Evolutionary conservation across 2,329 filamentous ascomycete genomes (phyloP).

Genomic region (Akanthomyces lecanii): DNA sequence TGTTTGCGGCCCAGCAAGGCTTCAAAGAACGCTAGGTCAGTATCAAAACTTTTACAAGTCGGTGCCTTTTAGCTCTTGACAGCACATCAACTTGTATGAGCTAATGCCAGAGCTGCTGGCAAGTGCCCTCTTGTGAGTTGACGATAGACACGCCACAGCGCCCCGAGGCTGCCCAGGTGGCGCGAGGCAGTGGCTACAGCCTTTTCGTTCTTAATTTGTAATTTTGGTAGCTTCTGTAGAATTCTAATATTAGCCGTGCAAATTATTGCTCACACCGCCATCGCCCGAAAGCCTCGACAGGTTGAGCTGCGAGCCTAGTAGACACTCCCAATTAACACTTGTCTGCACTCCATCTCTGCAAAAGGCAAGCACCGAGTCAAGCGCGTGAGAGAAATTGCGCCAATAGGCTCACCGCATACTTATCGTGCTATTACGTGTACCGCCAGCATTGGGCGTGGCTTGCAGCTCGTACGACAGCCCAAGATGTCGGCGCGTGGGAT

Average conservation of each 20-base stretch:
- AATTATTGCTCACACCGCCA: neutral
- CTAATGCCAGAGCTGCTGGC: neutral
- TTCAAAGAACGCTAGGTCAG: neutral
- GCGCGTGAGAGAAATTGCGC: neutral
- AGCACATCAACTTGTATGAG: neutral
- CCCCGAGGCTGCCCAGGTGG: neutral
- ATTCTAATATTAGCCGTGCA: no score
- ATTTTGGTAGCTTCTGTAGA: neutral
- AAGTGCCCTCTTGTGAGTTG: neutral
- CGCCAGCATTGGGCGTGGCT: neutral
- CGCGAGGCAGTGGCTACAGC: neutral
- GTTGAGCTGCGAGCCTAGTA: neutral
- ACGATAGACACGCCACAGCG: slow-evolving; percentile 2
- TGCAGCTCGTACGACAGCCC: neutral
- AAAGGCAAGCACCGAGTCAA: neutral
- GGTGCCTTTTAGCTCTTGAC: neutral
- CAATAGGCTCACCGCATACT: neutral
- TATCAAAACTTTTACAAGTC: neutral
- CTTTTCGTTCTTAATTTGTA: neutral
- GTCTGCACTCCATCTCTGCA: neutral
- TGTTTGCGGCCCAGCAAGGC: neutral
- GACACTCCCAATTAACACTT: neutral
- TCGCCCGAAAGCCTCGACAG: neutral
- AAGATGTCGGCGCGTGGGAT: neutral
- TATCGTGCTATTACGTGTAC: neutral